Base-by-base conservation (phyloP, 2,329 filamentous ascomycete species). In the Phaeosphaeriaceae sp. region DNA sequence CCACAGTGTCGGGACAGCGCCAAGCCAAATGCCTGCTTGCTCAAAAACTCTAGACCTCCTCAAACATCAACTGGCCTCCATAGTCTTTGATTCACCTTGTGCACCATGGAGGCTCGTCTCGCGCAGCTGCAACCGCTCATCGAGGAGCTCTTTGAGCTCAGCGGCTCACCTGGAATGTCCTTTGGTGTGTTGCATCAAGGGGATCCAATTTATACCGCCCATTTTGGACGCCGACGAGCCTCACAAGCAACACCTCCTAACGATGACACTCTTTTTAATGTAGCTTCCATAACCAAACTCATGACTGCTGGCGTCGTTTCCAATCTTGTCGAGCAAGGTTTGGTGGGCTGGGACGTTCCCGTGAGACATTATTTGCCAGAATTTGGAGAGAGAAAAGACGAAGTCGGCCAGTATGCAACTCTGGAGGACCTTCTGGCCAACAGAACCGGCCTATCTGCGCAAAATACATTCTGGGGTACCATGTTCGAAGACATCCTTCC, bases 111-210 rank as follows among this genome's bases (percentile, higher is more conserved):
- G 9, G 17, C 3, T n/a, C 33, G 33, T 13, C 21, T 28, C 4
- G 18, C 3, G 7, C n/a, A 6, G 3, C 21, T 36, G 1, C 12
- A 8, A 12, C 35, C 44, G 17, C 7, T n/a, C 9, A 52, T 52
- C 16, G 30, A 34, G 15, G 11, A 41, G 13, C 20, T 48, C 21
- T 28, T 48, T 13, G 20, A 26, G 6, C 13, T 42, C 11, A 47
- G 54, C 42, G 52, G 54, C 15, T 11, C 52, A 2, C 52, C 54
- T 3, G 49, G 44, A 9, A 43, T 61, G 11, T 58, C 55, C 7
- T 9, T 56, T 2, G 55, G 58, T 16, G 50, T 56, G 7, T 42
- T 61, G 16, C 50, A 61, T 16, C 47, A 54, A 11, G 52, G 52
- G 7, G 16, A 6, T 1, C 42, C 48, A 17, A 15, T 57, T 15